These are phyloP conservation scores for Gossypium anomalum DNA, from an alignment of 345 rosid species.

Conservation along the genomic window DNA sequence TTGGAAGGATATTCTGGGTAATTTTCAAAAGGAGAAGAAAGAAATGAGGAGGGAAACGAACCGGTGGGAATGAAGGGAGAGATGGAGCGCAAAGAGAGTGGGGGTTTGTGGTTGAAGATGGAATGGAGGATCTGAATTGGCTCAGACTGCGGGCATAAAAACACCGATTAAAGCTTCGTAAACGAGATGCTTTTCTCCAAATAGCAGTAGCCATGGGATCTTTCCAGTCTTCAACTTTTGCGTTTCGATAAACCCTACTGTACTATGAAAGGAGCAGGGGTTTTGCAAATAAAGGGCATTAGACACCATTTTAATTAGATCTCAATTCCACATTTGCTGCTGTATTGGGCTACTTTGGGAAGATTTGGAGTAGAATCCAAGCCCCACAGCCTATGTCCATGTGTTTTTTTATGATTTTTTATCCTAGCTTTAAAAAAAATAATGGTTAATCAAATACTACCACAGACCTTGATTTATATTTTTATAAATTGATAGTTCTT, in stretches of 20 bases:
- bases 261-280: not conserved
- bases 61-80: not conserved
- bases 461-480: too few relatives aligned
- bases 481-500: too few relatives aligned
- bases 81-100: not conserved
- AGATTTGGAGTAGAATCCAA: too few relatives aligned
- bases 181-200: conserved; percentile 7
- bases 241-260: conserved; percentile 3
- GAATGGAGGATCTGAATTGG: not conserved
- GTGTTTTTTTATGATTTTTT: too few relatives aligned
- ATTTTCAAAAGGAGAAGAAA: not conserved
- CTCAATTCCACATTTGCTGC: too few relatives aligned
- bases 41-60: not conserved
- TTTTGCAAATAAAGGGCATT: not conserved
- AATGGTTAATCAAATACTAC: too few relatives aligned
- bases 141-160: not conserved
- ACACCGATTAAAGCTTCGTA: not conserved
- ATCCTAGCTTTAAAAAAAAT: too few relatives aligned
- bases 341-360: too few relatives aligned
- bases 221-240: not conserved
- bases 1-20: not conserved
- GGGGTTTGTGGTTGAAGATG: not conserved
- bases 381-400: too few relatives aligned
- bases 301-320: too few relatives aligned
- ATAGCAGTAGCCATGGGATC: conserved; percentile 7